Base-by-base conservation (phyloP, 805 yeast genomes). In the Cyberlindnera bimundalis region DNA sequence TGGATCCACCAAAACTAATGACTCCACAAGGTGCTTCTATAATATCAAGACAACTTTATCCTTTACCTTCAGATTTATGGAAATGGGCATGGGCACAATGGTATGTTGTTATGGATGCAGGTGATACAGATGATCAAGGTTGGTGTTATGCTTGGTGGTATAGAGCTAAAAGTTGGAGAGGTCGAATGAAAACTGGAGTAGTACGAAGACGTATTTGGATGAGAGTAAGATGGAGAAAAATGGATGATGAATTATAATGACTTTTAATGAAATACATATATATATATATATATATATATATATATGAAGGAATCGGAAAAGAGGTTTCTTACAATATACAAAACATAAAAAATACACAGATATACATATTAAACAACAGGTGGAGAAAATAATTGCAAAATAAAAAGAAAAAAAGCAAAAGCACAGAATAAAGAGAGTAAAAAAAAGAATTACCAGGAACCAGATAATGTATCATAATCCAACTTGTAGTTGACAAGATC, bases 61-160 rank as follows among this genome's bases (percentile, higher is more conserved):
- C 68, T 13, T 56, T 78, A 12, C 85, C 85, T 2, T 82, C 76
- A 47, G 64, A 74, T 17, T 60, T 68, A 31, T 82, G 88, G 89
- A 54, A 59, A 40, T 82, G 89, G 89, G 56, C 56, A 9, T 82
- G 89, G 88, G 68, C 68, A 12, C 66, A 70, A 40, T 85, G 95
- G 95, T 81, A 78, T 51, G 81, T 83, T 3, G 69, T 81, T 43
- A 81, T 86, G 91, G 39, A 43, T 30, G 59, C 64, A 5, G 62
- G 64, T 29, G 88, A 84, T 53, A 83, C 78, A 16, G 95, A 85
- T 58, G 90, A 84, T 52, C 84, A 81, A 53, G 95, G 95, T n/a
- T 85, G 95, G 95, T 58, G 71, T 24, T 86, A 85, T 54, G 70
- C 84, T 42, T 65, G 74, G 61, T 50, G 70, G 18, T 74, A 80